phyloP scores from a whole-genome alignment of 1,284 basidiomycete species.

The Leccinum fuscescens region DNA sequence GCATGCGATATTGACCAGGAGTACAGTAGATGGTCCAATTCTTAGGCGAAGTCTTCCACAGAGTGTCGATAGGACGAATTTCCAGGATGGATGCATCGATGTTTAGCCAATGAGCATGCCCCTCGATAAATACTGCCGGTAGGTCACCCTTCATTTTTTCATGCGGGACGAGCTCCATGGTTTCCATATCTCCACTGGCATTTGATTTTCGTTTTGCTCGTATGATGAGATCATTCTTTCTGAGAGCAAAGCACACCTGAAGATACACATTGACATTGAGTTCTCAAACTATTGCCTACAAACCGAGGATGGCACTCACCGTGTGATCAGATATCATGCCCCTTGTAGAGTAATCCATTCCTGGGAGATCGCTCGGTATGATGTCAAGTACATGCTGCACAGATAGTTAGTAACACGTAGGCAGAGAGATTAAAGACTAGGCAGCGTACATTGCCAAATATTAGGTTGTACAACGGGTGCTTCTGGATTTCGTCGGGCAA shows the following conservation, averaged over 20 bases:
- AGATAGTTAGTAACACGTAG: too few species aligned
- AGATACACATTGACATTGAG: neutral
- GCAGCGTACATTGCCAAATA: too few species aligned
- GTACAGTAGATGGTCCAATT: constrained; percentile 21
- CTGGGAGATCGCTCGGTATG: too few species aligned
- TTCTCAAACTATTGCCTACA: neutral
- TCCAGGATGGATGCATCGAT: constrained; percentile 32
- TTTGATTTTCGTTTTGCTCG: constrained; percentile 19
- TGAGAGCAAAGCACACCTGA: constrained; percentile 28
- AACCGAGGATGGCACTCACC: too few species aligned
- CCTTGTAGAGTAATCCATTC: too few species aligned
- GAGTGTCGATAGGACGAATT: constrained; percentile 34
- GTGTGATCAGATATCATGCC: too few species aligned
- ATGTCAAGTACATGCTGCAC: too few species aligned
- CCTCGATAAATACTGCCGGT: constrained; percentile 33
- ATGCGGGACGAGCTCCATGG: constrained; percentile 40
- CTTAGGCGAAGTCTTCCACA: constrained; percentile 23
- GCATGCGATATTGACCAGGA: neutral
- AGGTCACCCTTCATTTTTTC: constrained; percentile 37
- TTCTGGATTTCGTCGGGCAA: too few species aligned
- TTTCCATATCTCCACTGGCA: neutral
- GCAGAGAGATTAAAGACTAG: too few species aligned
- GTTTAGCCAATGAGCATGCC: constrained; percentile 42
- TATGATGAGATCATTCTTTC: constrained; percentile 30
- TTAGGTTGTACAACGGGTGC: too few species aligned